Evolutionary conservation across 345 rosid genomes (phyloP), one percentile per base, ranked within the genome.

Genomic region (Moricandia moricandioides): DNA sequence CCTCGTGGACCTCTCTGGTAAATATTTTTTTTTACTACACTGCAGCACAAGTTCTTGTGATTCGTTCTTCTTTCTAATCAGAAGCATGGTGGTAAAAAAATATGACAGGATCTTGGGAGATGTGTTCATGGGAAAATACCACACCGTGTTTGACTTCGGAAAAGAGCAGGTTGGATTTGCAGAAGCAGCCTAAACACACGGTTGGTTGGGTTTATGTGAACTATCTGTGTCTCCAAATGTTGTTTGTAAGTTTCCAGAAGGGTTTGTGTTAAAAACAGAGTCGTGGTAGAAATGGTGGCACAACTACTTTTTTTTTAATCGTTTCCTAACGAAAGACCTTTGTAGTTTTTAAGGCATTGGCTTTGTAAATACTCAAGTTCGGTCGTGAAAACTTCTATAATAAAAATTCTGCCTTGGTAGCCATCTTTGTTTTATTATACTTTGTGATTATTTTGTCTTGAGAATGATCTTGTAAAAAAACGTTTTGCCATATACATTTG

Each of bases 1-100:
- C 97, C 99, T 27, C 93, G 86, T 21, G 99, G 99, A 51, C 97
- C 97, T 26, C 96, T 95, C 86, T 90, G 97, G 98, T 93, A 89
- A 62, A 35, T 61, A 3, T 21, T 78, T n/a, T n/a, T n/a, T n/a
- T n/a, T n/a, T n/a, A n/a, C 14, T 16, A 11, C 8, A 6, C 27
- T 34, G 27, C 43, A 30, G 11, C 18, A 47, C 9, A 58, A 3
- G 43, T 43, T 43, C 29, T 71, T 24, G 1, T 52, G 7, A 65
- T 2, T 51, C 27, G 24, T 30, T 11, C 13, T 52, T 11, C n/a
- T 59, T 9, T 18, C 62, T 78, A 54, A 68, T 13, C 39, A 0
- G 1, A 39, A 66, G 9, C 14, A 51, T 29, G 65, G 61, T 68
- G 51, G 51, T 35, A 13, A 51, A 13, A 51, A 72, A 73, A 30